Conservation (phyloP, 805 yeast species). For the Metahyphopichia silvanorum region DNA sequence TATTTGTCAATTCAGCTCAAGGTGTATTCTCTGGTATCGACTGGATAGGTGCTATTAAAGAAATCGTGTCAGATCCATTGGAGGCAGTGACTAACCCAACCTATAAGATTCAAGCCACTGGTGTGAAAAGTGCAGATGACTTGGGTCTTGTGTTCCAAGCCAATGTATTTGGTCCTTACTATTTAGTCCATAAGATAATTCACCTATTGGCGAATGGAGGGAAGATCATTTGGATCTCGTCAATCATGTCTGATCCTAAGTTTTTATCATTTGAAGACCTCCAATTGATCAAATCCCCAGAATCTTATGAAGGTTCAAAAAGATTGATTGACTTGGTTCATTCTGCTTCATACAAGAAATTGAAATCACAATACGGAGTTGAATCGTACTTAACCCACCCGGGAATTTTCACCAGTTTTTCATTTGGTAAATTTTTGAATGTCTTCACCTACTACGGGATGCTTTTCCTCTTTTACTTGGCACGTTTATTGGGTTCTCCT, state of each 20-base stretch:
- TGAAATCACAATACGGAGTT: conserved; percentile 50
- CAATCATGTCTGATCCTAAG: conserved; percentile 75
- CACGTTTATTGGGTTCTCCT: conserved; percentile 77
- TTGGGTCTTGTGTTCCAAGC: conserved; percentile 90
- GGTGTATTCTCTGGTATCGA: conserved; percentile 85
- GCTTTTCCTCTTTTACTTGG: conserved; percentile 78
- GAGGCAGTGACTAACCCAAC: conserved; percentile 86
- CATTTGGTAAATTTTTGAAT: conserved; percentile 74
- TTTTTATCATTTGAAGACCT: conserved; percentile 73
- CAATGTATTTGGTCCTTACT: conserved; percentile 95
- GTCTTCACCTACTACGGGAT: conserved; percentile 80
- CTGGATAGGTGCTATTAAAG: conserved; percentile 74
- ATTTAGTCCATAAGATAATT: conserved; percentile 63
- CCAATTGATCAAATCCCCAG: conserved; percentile 58
- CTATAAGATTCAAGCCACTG: conserved; percentile 78
- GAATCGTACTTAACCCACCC: conserved; percentile 84
- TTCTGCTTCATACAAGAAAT: conserved; percentile 56
- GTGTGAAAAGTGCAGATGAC: conserved; percentile 72
- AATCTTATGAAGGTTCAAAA: conserved; percentile 90
- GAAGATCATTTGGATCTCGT: conserved; percentile 78
- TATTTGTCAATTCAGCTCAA: conserved; percentile 87
- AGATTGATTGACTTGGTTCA: conserved; percentile 82
- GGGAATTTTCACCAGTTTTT: conserved; percentile 84
- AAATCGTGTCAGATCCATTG: conserved; percentile 63
- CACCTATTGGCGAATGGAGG: conserved; percentile 61